Evolutionary conservation across 2,329 filamentous ascomycete species (phyloP).

Genomic region (Fusarium napiforme): DNA sequence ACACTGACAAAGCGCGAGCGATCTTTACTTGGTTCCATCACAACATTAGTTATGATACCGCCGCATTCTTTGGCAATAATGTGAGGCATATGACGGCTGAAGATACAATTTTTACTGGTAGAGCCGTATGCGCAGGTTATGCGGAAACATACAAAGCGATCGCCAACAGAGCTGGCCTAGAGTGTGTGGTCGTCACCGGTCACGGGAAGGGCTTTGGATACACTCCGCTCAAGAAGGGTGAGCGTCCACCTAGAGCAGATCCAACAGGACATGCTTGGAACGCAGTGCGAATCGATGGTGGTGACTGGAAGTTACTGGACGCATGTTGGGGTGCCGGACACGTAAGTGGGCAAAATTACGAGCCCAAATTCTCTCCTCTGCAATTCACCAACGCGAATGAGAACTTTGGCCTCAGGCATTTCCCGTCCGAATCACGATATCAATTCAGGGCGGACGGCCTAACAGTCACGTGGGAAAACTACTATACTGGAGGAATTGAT

Average conservation of each 20-base stretch:
- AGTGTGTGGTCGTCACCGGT: constrained; percentile 78
- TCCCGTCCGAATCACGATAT: constrained; percentile 72
- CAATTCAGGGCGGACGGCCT: constrained; percentile 82
- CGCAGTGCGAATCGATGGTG: constrained; percentile 85
- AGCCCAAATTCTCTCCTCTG: constrained; percentile 72
- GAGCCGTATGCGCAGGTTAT: constrained; percentile 93
- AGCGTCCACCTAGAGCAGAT: constrained; percentile 71
- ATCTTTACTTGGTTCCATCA: constrained; percentile 97
- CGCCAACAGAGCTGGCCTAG: constrained; percentile 81
- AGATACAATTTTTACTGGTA: constrained; percentile 78
- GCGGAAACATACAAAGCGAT: constrained; percentile 84
- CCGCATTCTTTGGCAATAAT: constrained; percentile 79
- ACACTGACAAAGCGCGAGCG: constrained; percentile 89
- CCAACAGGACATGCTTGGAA: constrained; percentile 88
- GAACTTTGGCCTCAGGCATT: constrained; percentile 84
- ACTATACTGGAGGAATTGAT: constrained; percentile 71
- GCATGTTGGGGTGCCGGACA: constrained; percentile 91
- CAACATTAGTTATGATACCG: constrained; percentile 87
- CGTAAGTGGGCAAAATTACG: constrained; percentile 65
- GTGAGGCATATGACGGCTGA: constrained; percentile 75
- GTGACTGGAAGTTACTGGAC: constrained; percentile 91
- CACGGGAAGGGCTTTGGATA: constrained; percentile 91
- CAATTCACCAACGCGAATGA: constrained; percentile 75
- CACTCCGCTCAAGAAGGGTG: constrained; percentile 68
- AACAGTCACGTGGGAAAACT: constrained; percentile 81